phyloP scores from a whole-genome alignment of 345 rosid genomes.

The Gossypium longicalyx region DNA sequence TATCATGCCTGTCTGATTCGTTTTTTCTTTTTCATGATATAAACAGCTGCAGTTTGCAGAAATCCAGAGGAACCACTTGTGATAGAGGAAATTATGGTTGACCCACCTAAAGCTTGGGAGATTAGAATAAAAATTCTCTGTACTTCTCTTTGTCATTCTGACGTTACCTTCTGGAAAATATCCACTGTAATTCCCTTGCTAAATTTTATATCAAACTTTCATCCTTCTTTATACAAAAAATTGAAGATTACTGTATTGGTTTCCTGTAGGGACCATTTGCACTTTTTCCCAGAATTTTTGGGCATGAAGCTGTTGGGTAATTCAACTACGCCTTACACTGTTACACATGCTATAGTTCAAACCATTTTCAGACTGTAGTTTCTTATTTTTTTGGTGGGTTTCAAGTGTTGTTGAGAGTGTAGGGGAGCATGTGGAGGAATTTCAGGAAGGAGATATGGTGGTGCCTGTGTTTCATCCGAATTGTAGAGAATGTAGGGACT shows the following conservation, averaged over 20 bases:
- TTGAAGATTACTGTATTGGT: not conserved
- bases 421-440: constrained; percentile 53
- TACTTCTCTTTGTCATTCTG: constrained; percentile 67
- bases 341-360: too few relatives aligned
- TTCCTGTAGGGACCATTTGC: constrained; percentile 39
- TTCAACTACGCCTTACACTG: not conserved
- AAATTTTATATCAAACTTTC: not conserved
- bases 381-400: not conserved
- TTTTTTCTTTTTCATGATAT: not conserved
- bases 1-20: not conserved
- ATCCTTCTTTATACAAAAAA: not conserved
- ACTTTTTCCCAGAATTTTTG: constrained; percentile 55
- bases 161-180: constrained; percentile 46
- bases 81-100: constrained; percentile 65
- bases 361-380: not conserved
- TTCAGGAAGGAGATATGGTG: constrained; percentile 52
- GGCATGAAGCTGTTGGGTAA: constrained; percentile 81
- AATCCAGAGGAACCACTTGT: constrained; percentile 42
- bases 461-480: constrained; percentile 50
- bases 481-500: constrained; percentile 54
- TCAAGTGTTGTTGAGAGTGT: constrained; percentile 69
- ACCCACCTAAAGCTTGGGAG: constrained; percentile 64
- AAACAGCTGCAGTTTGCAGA: constrained; percentile 59
- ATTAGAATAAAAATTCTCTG: constrained; percentile 67
- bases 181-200: constrained; percentile 29